phyloP scores from a whole-genome alignment of 352 stramenopile species.

The Saprolegnia diclina region DNA sequence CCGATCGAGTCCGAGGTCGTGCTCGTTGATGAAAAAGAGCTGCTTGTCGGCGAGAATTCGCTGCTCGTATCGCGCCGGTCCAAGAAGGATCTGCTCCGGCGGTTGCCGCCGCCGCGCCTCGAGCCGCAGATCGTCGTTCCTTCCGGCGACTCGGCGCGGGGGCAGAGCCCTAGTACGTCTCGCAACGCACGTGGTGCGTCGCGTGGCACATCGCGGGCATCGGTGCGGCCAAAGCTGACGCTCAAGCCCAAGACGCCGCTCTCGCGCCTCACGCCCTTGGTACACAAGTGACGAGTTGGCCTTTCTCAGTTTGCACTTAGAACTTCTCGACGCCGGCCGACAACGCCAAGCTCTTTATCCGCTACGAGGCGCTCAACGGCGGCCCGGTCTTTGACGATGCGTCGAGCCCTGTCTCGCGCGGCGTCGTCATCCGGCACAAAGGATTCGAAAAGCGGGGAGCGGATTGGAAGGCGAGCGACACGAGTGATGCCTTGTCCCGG shows the following conservation, averaged over 20 bases:
- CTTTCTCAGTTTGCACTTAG: not conserved
- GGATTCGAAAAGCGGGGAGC: not conserved
- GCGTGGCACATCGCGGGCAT: not conserved
- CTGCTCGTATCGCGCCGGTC: constrained; percentile 20
- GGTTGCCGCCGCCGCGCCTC: not conserved
- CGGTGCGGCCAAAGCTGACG: not conserved
- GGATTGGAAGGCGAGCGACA: not conserved
- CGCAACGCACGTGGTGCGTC: not conserved
- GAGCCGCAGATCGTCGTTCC: constrained; percentile 17
- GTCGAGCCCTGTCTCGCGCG: constrained; percentile 17
- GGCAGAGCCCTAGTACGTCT: no score
- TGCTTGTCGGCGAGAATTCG: constrained; percentile 22
- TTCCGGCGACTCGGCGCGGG: not conserved
- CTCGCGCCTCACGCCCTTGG: not conserved
- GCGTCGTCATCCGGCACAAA: constrained; percentile 22
- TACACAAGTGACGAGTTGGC: no score
- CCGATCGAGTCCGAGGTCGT: constrained; percentile 21
- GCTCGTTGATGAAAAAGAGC: constrained; percentile 11
- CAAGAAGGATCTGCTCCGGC: constrained; percentile 17
- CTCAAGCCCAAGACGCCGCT: constrained; percentile 12
- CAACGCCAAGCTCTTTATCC: not conserved
- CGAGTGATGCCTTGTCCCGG: not conserved
- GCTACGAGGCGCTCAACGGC: not conserved
- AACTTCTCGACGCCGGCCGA: constrained; percentile 1
- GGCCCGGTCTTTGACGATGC: constrained; percentile 17